Percentiles rank a stretch among this genome's conserved stretches.
Evolutionary conservation across 805 yeast genomes (phyloP).

Genomic region (Spathaspora gorwiae): DNA sequence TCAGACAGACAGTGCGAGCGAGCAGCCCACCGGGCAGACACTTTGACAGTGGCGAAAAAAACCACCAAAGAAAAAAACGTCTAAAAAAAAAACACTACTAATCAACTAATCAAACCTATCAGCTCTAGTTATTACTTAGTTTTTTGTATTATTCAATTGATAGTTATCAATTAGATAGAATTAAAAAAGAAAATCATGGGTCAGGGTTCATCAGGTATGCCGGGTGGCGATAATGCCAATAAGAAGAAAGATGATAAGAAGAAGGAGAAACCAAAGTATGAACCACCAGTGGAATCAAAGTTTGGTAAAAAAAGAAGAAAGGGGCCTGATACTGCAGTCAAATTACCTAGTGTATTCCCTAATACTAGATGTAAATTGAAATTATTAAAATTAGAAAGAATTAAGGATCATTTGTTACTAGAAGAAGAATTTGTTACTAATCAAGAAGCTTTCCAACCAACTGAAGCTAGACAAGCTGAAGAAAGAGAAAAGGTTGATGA

Average conservation of each 20-base stretch:
- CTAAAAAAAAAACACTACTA: neutral
- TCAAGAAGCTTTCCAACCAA: conserved; percentile 91
- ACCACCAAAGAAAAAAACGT: neutral
- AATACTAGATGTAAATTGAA: conserved; percentile 91
- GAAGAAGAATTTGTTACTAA: conserved; percentile 96
- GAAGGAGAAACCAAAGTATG: conserved; percentile 92
- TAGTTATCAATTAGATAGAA: neutral
- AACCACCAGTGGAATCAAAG: conserved; percentile 95
- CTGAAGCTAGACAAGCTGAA: conserved; percentile 94
- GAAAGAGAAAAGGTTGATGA: conserved; percentile 94
- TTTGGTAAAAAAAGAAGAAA: conserved; percentile 90
- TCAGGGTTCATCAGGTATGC: conserved; percentile 53
- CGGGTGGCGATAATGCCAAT: conserved; percentile 44
- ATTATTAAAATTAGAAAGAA: conserved; percentile 87
- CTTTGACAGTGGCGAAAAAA: too few species aligned
- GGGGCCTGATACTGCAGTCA: conserved; percentile 83
- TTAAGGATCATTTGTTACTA: conserved; percentile 88
- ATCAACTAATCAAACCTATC: neutral
- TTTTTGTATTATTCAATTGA: neutral
- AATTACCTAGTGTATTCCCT: conserved; percentile 84
- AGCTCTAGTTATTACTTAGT: neutral
- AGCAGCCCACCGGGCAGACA: too few species aligned
- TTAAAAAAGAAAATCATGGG: conserved; percentile 28
- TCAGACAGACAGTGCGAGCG: too few species aligned
- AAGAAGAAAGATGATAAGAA: conserved; percentile 58